Conservation (phyloP, 1,284 basidiomycete species). For the Papiliotrema laurentii region DNA sequence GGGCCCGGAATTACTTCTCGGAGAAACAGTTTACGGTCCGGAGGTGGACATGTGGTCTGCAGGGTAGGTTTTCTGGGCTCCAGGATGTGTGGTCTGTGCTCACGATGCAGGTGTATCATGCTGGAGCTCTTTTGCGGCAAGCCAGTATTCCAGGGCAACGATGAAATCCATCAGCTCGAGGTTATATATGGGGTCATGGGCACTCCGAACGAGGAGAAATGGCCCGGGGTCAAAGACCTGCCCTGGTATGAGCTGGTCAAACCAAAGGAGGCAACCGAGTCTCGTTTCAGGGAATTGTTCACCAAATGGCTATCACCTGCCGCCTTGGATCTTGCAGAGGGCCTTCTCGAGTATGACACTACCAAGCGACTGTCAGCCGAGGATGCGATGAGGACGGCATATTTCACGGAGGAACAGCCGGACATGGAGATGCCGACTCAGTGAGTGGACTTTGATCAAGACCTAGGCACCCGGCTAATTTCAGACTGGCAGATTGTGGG, state of each 20-base stretch:
- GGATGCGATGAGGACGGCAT: constrained; percentile 73
- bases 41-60: constrained; percentile 99
- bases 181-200: constrained; percentile 87
- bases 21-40: constrained; percentile 92
- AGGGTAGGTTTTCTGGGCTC: constrained; percentile 58
- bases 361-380: constrained; percentile 67
- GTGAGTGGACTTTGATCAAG: constrained; percentile 53
- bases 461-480: constrained; percentile 1
- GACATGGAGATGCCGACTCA: constrained; percentile 67
- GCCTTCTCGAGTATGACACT: constrained; percentile 79
- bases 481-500: constrained; percentile 31
- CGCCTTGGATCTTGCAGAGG: constrained; percentile 78
- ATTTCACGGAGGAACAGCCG: constrained; percentile 78
- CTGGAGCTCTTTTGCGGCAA: constrained; percentile 93
- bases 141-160: constrained; percentile 91
- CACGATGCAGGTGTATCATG: constrained; percentile 79
- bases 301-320: constrained; percentile 78
- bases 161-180: constrained; percentile 95
- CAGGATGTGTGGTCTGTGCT: neutral
- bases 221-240: constrained; percentile 75
- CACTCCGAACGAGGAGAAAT: constrained; percentile 74
- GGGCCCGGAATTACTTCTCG: constrained; percentile 90
- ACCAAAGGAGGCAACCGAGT: constrained; percentile 66
- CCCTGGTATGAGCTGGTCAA: constrained; percentile 98
- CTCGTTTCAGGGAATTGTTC: constrained; percentile 72